Conservation (phyloP, 169 alveolate genomes). For the Cystoisospora suis region DNA sequence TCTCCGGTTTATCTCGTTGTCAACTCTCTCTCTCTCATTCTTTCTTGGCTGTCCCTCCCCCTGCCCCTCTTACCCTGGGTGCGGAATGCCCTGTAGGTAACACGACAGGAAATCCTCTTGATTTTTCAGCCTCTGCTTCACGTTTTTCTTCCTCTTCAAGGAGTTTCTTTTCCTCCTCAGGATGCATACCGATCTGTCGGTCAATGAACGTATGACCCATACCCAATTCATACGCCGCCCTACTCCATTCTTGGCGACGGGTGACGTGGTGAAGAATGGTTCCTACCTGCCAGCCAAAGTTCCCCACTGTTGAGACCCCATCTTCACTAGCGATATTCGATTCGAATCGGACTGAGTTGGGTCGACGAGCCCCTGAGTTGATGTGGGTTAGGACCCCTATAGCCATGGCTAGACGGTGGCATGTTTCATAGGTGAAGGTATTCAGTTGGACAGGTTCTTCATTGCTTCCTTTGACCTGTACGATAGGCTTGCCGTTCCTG, state of each 20-base stretch:
- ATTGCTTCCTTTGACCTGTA: not conserved
- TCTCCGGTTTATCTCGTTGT: no score
- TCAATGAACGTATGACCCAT: not conserved
- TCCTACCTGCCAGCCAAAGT: not conserved
- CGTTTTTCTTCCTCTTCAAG: no score
- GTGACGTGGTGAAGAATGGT: slow-evolving; percentile 2
- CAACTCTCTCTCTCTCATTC: no score
- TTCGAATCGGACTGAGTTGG: slow-evolving; percentile 9
- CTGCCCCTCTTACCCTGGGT: no score
- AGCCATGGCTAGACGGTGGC: slow-evolving; percentile 26
- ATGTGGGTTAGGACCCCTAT: not conserved
- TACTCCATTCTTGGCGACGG: not conserved
- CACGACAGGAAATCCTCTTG: no score
- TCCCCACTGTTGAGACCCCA: not conserved
- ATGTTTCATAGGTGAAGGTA: not conserved
- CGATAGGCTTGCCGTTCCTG: not conserved
- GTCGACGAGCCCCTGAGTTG: not conserved
- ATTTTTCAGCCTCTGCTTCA: no score
- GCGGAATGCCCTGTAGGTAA: no score
- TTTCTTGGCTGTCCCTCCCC: no score
- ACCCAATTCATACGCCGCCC: not conserved
- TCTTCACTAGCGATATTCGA: not conserved
- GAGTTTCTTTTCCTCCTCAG: not conserved
- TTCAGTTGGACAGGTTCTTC: not conserved
- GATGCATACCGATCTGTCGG: not conserved